phyloP scores from a whole-genome alignment of 2,329 filamentous ascomycete genomes.

The Colletotrichum tabaci region DNA sequence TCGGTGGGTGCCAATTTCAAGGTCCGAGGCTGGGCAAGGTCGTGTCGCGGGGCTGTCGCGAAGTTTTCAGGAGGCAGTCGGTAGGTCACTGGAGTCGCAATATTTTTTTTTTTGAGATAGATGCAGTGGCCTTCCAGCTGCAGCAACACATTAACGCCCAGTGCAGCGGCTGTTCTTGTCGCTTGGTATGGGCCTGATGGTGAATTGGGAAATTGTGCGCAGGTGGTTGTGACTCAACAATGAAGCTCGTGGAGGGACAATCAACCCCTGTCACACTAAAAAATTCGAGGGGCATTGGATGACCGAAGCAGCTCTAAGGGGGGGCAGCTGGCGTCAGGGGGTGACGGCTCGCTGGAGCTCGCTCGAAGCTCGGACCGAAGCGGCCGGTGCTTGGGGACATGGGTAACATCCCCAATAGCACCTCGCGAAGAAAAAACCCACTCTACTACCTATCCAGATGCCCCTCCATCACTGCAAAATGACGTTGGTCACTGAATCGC shows the following conservation, averaged over 20 bases:
- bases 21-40: slow-evolving; percentile 12
- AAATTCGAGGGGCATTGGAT: slow-evolving; percentile 41
- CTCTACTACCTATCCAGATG: slow-evolving; percentile 25
- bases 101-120: not conserved
- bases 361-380: slow-evolving; percentile 34
- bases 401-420: slow-evolving; percentile 15
- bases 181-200: slow-evolving; percentile 13
- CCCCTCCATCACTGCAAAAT: slow-evolving; percentile 42
- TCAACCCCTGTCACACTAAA: slow-evolving; percentile 40
- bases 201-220: slow-evolving; percentile 37
- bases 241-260: slow-evolving; percentile 37
- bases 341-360: slow-evolving; percentile 12
- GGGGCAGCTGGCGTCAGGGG: slow-evolving; percentile 26
- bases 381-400: slow-evolving; percentile 10
- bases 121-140: not conserved
- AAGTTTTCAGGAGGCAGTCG: slow-evolving; percentile 5
- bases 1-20: slow-evolving; percentile 23
- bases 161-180: slow-evolving; percentile 16
- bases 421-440: not conserved
- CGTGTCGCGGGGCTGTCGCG: slow-evolving; percentile 26
- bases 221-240: slow-evolving; percentile 38
- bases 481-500: slow-evolving; percentile 32
- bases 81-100: slow-evolving; percentile 12
- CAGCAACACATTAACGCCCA: slow-evolving; percentile 3
- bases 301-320: slow-evolving; percentile 17